Conservation (phyloP, 352 stramenopile genomes). For the Globisporangium ultimum region DNA sequence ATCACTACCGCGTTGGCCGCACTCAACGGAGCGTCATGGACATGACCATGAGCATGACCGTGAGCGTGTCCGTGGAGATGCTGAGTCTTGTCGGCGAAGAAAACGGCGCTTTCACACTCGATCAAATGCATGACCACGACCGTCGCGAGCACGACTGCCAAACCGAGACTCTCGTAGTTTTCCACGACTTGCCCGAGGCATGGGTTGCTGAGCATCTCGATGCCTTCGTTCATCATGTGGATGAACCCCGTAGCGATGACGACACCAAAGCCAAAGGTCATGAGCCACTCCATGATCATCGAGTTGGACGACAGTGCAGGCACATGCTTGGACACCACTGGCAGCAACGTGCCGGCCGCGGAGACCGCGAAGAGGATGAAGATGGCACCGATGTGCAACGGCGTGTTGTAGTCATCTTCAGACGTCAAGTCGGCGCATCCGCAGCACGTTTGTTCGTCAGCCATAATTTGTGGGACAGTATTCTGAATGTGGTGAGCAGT, state of each 20-base stretch:
- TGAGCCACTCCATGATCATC: conserved; percentile 46
- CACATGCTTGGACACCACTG: conserved; percentile 39
- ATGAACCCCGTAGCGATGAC: conserved; percentile 68
- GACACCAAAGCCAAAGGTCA: conserved; percentile 61
- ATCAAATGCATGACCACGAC: conserved; percentile 66
- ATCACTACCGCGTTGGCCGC: neutral
- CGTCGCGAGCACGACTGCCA: conserved; percentile 57
- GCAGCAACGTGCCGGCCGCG: conserved; percentile 32
- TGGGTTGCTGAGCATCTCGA: conserved; percentile 53
- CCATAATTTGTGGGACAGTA: conserved; percentile 15
- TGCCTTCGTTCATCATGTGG: conserved; percentile 66
- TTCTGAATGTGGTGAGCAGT: neutral
- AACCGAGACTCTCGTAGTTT: conserved; percentile 46
- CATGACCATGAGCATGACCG: conserved; percentile 29
- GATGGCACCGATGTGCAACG: conserved; percentile 43
- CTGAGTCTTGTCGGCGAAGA: conserved; percentile 29
- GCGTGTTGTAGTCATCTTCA: conserved; percentile 44
- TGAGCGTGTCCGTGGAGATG: conserved; percentile 23
- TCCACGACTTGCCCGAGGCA: conserved; percentile 49
- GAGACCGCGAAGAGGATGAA: conserved; percentile 61
- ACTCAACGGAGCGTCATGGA: conserved; percentile 19
- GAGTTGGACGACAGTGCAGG: conserved; percentile 30
- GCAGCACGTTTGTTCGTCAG: conserved; percentile 32
- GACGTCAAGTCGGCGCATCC: conserved; percentile 29
- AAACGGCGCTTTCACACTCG: conserved; percentile 59